Percentiles rank a stretch among this genome's conserved stretches.
Conservation (phyloP, 257 asterid genomes). For the Coffea eugenioides region DNA sequence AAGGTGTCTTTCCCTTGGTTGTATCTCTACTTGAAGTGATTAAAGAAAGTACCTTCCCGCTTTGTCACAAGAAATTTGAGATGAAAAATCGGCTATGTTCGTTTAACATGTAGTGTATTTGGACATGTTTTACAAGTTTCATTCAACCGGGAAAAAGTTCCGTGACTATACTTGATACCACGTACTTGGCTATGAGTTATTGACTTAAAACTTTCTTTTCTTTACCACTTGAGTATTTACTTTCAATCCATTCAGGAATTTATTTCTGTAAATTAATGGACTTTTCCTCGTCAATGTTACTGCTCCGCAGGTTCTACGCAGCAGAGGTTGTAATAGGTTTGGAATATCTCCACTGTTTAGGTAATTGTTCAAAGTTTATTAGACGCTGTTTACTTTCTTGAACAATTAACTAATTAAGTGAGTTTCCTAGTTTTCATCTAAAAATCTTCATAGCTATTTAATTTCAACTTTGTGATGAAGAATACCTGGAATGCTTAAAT, state of each 20-base stretch:
- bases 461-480: not conserved
- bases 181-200: not conserved
- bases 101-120: not conserved
- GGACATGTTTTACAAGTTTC: not conserved
- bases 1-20: not conserved
- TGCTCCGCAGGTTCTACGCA: slow-evolving; percentile 74
- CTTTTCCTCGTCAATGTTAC: not conserved
- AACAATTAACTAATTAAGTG: too few relatives aligned
- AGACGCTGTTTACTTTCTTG: not conserved
- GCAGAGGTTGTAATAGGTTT: slow-evolving; percentile 90
- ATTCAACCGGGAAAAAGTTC: not conserved
- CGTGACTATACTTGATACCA: not conserved
- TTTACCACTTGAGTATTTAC: too few relatives aligned
- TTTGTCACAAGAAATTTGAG: not conserved
- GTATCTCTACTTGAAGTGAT: not conserved
- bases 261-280: not conserved
- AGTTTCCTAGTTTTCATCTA: not conserved
- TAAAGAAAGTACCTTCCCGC: not conserved
- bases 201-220: too few relatives aligned
- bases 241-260: not conserved
- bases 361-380: slow-evolving; percentile 33
- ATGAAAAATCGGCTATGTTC: not conserved
- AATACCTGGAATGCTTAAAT: not conserved
- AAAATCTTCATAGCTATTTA: not conserved
- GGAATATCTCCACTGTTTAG: slow-evolving; percentile 99